phyloP scores from a whole-genome alignment of 1,139 yeast genomes.

The Yamadazyma epiphylla region DNA sequence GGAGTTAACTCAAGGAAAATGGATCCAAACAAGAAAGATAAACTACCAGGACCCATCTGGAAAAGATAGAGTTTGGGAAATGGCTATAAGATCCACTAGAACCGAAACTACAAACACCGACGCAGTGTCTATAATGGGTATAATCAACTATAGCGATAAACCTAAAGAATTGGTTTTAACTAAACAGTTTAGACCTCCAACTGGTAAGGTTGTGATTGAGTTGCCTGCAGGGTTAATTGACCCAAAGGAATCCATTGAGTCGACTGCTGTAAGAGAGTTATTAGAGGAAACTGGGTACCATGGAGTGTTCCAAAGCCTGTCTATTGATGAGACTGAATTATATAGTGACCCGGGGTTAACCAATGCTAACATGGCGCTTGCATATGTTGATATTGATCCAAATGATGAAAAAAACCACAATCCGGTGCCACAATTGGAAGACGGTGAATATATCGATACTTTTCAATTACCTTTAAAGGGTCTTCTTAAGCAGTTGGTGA shows the following conservation, averaged over 20 bases:
- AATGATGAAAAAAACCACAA: conserved; percentile 56
- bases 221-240: conserved; percentile 95
- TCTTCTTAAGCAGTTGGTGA: conserved; percentile 52
- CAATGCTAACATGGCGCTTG: conserved; percentile 81
- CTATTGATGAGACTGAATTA: conserved; percentile 44
- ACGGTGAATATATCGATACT: conserved; percentile 83
- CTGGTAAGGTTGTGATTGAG: conserved; percentile 81
- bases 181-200: conserved; percentile 92
- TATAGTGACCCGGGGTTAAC: conserved; percentile 94
- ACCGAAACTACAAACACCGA: conserved; percentile 65
- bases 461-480: conserved; percentile 61
- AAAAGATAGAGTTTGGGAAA: conserved; percentile 74
- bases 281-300: conserved; percentile 90
- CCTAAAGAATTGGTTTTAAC: conserved; percentile 64
- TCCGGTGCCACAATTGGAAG: conserved; percentile 77
- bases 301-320: conserved; percentile 51
- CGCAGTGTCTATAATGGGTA: conserved; percentile 85
- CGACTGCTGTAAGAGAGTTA: conserved; percentile 83
- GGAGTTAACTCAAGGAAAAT: conserved; percentile 31
- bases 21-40: conserved; percentile 53
- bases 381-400: conserved; percentile 76
- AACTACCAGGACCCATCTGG: conserved; percentile 72
- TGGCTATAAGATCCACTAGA: conserved; percentile 81
- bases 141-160: conserved; percentile 46
- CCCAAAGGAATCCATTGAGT: conserved; percentile 70